These are phyloP conservation scores for Lindgomyces ingoldianus DNA, from an alignment of 495 filamentous ascomycete genomes.

Conservation along the genomic window DNA sequence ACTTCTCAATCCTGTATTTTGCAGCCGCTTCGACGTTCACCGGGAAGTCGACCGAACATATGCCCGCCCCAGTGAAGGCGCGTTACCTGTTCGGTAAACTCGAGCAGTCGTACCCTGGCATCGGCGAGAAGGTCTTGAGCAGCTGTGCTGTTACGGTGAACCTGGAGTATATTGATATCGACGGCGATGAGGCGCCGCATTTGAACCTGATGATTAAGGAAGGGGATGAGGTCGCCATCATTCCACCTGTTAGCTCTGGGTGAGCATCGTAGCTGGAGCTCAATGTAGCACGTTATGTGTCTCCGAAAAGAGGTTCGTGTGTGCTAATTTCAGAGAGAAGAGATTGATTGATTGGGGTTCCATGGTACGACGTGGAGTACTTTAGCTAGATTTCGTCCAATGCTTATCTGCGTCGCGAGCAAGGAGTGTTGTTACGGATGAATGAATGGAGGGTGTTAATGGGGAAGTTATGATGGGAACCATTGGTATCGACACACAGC, in stretches of 20 bases:
- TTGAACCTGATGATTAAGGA: conserved; percentile 57
- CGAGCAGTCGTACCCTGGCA: conserved; percentile 81
- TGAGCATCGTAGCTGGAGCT: conserved; percentile 41
- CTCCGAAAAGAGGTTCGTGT: not conserved
- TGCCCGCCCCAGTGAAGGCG: conserved; percentile 52
- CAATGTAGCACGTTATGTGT: not conserved
- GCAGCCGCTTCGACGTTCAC: conserved; percentile 34
- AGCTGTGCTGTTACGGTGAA: conserved; percentile 86
- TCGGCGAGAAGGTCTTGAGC: conserved; percentile 66
- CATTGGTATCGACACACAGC: too few relatives aligned
- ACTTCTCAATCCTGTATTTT: conserved; percentile 38
- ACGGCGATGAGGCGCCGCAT: conserved; percentile 46
- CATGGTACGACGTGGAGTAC: too few relatives aligned
- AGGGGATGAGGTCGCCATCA: conserved; percentile 91
- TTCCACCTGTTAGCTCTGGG: conserved; percentile 94
- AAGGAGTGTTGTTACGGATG: too few relatives aligned
- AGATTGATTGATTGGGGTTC: too few relatives aligned
- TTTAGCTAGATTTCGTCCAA: too few relatives aligned
- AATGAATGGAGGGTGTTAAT: too few relatives aligned
- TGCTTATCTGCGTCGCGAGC: too few relatives aligned
- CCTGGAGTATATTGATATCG: conserved; percentile 80
- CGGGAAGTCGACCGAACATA: conserved; percentile 51
- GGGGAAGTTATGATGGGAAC: too few relatives aligned
- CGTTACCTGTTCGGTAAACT: conserved; percentile 64
- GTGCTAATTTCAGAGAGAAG: too few relatives aligned